Evolutionary conservation across 202 grass and related monocot species (phyloP), one percentile per base, ranked within the genome.

Genomic region (Carex sylvatica): DNA sequence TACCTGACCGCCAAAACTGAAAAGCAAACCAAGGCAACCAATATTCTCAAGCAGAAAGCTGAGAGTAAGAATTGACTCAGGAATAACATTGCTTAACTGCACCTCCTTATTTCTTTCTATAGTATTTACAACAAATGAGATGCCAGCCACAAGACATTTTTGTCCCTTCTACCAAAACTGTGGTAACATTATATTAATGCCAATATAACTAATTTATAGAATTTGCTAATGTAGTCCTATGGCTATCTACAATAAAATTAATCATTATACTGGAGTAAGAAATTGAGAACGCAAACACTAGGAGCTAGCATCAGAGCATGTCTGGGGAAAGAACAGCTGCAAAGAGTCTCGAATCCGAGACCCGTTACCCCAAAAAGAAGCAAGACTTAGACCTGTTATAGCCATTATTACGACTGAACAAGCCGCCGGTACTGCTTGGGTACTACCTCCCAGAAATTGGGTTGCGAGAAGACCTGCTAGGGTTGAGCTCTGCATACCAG

Each of bases 401-500:
- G 92, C 94, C 94, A 97, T 97, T 47, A 94, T 79, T 6, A 94
- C 94, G 54, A 97, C 94, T 7, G 94, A 97, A 16, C 91, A 94
- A 61, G 94, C 94, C 12, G 94, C 91, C 6, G 94, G 94, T 80
- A 97, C 94, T 66, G 94, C 94, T 52, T 97, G 94, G 80, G 23
- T 82, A 55, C 84, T 97, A 42, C 79, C 90, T 83, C 94, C 94
- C 36, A 97, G 85, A 83, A 94, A 97, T 36, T 97, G 94, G 47
- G 94, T 91, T 42, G 94, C 94, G 3, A 97, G 91, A 70, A 97
- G 92, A 15, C 94, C 94, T 6, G 94, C 92, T 52, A 97, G 87
- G 22, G 94, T 97, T 52, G 94, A 94, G 64, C 94, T 97, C 78
- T 97, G 94, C 94, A 97, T 97, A 54, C 94, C 94, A 6, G 94